These are phyloP conservation scores for Podaxis sp. DNA, from an alignment of 768 basidiomycete genomes.

Conservation along the genomic window DNA sequence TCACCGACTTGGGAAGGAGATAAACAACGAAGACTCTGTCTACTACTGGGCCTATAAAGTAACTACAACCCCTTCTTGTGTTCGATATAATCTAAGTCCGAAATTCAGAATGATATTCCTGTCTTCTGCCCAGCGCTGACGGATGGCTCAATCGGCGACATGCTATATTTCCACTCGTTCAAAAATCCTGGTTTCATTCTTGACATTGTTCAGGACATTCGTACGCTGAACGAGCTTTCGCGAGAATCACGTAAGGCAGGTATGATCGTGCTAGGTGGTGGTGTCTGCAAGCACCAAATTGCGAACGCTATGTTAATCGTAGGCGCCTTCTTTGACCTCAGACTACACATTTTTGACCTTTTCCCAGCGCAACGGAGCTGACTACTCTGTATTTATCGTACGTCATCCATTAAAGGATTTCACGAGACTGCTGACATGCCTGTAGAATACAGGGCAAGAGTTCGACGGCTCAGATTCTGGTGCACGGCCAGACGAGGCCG, in stretches of 20 bases:
- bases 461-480: conserved; percentile 99
- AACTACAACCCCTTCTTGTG: conserved; percentile 33
- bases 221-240: conserved; percentile 85
- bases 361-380: conserved; percentile 92
- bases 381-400: conserved; percentile 95
- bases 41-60: conserved; percentile 99
- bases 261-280: conserved; percentile 97
- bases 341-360: neutral
- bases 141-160: conserved; percentile 97
- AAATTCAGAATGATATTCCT: conserved; percentile 88
- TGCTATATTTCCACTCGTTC: conserved; percentile 99
- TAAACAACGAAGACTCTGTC: conserved; percentile 94
- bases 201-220: conserved; percentile 95
- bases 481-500: conserved; percentile 94
- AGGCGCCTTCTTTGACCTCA: conserved; percentile 24
- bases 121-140: conserved; percentile 98
- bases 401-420: conserved; percentile 24
- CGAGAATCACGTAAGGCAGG: conserved; percentile 90
- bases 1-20: conserved; percentile 91
- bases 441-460: conserved; percentile 96
- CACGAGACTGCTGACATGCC: neutral
- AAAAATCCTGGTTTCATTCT: conserved; percentile 78
- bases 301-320: conserved; percentile 99
- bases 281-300: conserved; percentile 99
- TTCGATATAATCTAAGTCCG: conserved; percentile 16